Evolutionary conservation across 495 filamentous ascomycete genomes (phyloP).

Genomic region (Penicillium angulare): DNA sequence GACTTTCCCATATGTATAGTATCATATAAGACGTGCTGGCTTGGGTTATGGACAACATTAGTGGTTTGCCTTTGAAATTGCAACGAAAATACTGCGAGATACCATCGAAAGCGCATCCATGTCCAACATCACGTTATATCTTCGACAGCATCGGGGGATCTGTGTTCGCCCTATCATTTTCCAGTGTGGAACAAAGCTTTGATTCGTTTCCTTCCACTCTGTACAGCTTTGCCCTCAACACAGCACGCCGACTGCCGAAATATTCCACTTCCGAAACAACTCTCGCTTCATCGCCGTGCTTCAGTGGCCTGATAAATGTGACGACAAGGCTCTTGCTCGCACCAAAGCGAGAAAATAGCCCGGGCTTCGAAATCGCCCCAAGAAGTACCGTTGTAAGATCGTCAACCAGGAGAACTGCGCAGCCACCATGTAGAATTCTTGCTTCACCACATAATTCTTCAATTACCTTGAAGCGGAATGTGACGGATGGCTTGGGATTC

Average conservation of each 20-base stretch:
- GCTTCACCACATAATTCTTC: not conserved
- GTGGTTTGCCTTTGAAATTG: too few relatives aligned
- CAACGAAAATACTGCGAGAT: too few relatives aligned
- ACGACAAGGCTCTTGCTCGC: not conserved
- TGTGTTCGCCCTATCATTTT: not conserved
- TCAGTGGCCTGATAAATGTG: not conserved
- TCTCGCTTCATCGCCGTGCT: not conserved
- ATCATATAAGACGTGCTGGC: too few relatives aligned
- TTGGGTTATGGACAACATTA: too few relatives aligned
- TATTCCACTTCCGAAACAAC: not conserved
- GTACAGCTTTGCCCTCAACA: constrained; percentile 1
- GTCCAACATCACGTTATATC: too few relatives aligned
- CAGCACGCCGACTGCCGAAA: not conserved
- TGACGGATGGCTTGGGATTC: not conserved
- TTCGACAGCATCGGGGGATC: not conserved
- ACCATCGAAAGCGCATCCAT: too few relatives aligned
- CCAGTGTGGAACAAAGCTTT: not conserved
- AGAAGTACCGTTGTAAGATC: constrained; percentile 4
- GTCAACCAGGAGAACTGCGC: not conserved
- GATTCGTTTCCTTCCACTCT: not conserved
- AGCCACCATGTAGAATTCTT: not conserved
- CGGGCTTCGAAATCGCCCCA: not conserved
- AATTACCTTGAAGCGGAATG: constrained; percentile 1
- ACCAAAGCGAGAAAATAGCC: not conserved
- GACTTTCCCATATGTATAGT: too few relatives aligned